Base-by-base conservation (phyloP, 2,329 filamentous ascomycete species). In the Fusarium sp. region DNA sequence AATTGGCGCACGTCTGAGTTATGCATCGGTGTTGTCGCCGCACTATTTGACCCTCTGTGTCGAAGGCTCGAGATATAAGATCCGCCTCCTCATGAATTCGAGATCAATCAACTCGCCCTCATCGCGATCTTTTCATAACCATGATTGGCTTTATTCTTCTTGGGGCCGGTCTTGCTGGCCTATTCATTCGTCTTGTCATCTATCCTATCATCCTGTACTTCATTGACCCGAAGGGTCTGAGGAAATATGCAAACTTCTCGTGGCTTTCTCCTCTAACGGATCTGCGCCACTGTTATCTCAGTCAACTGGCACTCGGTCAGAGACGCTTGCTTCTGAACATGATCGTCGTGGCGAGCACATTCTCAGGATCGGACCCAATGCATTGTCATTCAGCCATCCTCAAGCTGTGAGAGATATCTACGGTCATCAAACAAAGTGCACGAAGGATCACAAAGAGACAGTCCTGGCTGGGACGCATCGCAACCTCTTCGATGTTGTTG, bases 401-500 rank as follows among this genome's bases (percentile, higher is more conserved):
- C 62, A 73, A 11, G 78, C 76, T 7, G 66, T 78, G 41, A 77
- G 75, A 55, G 73, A 77, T 84, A 63, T 89, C 81, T 72, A 85
- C 50, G 78, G 78, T 24, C 86, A 89, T 70, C 84, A 84, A 44
- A 85, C 87, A 3, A 83, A 82, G 32, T 88, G 86, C 70, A 82
- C 80, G 18, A 89, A 89, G 67, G 87, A 87, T 26, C 79, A 79
- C 2, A 84, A 83, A 22, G 89, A 89, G 68, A 69, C 80, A 5
- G 75, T 84, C 20, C 80, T 83, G 0, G 80, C 86, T 1, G 87
- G 87, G 6, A 82, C 84, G 0, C 87, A 89, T 76, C 85, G 80
- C 68, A 85, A 89, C 65, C 83, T 89, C 2, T 86, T 86, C 30
- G 87, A 89, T 76, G 86, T 87, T 3, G 77, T 87, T 17, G 86